Percentiles rank a stretch among this genome's conserved stretches.
Evolutionary conservation across 2,329 filamentous ascomycete genomes (phyloP).

Genomic region (Chrysosphaeria jannelii): DNA sequence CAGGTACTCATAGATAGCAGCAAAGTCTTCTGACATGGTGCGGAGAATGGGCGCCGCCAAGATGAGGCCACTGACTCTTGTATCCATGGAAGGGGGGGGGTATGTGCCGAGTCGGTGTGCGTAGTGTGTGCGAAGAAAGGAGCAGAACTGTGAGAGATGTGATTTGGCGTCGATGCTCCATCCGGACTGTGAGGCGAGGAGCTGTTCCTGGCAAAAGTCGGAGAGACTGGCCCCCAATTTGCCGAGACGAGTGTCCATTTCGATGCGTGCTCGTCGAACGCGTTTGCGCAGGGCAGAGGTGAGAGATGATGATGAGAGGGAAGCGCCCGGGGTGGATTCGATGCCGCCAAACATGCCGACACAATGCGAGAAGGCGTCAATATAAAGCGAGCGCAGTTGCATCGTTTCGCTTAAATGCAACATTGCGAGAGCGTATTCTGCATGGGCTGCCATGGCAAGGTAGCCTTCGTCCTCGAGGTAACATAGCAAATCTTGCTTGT

Average conservation of each 20-base stretch:
- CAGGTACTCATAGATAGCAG: constrained; percentile 37
- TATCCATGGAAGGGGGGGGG: constrained; percentile 22
- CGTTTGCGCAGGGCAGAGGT: constrained; percentile 27
- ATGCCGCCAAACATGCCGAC: constrained; percentile 43
- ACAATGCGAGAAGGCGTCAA: constrained; percentile 47
- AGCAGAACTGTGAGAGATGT: constrained; percentile 44
- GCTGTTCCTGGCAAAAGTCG: constrained; percentile 40
- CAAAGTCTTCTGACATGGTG: constrained; percentile 38
- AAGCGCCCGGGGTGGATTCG: constrained; percentile 21
- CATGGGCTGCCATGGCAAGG: constrained; percentile 29
- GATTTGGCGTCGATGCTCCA: constrained; percentile 26
- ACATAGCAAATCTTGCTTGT: constrained; percentile 26
- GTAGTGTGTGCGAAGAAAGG: constrained; percentile 37
- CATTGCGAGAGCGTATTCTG: constrained; percentile 35
- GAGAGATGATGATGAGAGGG: constrained; percentile 25
- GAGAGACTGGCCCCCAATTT: constrained; percentile 25
- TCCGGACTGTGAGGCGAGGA: constrained; percentile 34
- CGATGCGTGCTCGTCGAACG: constrained; percentile 27
- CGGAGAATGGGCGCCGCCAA: constrained; percentile 28
- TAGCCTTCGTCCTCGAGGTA: constrained; percentile 46
- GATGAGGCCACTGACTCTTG: constrained; percentile 11
- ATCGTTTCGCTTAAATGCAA: constrained; percentile 38
- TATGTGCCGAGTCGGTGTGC: constrained; percentile 38
- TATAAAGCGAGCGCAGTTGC: constrained; percentile 31
- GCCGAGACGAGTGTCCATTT: constrained; percentile 32